phyloP scores from a whole-genome alignment of 768 basidiomycete species.

The Podaxis rugospora region DNA sequence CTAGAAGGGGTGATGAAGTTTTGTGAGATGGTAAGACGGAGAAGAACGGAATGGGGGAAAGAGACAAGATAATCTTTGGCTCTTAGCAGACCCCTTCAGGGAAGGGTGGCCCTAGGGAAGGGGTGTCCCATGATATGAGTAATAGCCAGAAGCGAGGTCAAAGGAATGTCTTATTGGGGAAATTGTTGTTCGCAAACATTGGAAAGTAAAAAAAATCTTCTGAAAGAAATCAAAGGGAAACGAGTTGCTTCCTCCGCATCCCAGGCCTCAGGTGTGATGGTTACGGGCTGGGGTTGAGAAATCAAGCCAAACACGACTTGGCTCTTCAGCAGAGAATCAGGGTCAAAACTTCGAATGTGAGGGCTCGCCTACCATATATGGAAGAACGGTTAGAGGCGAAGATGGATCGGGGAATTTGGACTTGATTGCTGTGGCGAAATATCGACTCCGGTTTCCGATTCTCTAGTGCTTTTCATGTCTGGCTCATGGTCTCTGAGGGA shows the following conservation, averaged over 20 bases:
- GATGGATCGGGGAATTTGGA: background rate
- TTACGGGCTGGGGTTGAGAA: background rate
- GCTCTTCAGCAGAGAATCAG: background rate
- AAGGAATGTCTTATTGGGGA: background rate
- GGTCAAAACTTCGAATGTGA: background rate
- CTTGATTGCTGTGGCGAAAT: background rate
- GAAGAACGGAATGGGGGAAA: background rate
- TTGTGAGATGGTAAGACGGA: background rate
- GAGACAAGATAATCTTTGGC: background rate
- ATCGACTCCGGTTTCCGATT: background rate
- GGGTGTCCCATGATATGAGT: background rate
- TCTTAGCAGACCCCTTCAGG: background rate
- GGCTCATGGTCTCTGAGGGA: background rate
- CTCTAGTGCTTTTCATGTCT: background rate
- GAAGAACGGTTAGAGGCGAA: background rate
- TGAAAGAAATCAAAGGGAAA: background rate
- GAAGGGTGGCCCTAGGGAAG: background rate
- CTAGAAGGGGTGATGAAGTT: slow-evolving; percentile 1
- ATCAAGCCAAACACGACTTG: background rate
- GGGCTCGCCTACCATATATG: background rate
- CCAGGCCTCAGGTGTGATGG: background rate
- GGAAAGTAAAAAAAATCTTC: background rate
- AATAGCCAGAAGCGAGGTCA: background rate
- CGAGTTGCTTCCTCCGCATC: background rate
- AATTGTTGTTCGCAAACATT: background rate